Evolutionary conservation across 805 yeast species (phyloP).

Genomic region (Saccharomyces eubayanus): DNA sequence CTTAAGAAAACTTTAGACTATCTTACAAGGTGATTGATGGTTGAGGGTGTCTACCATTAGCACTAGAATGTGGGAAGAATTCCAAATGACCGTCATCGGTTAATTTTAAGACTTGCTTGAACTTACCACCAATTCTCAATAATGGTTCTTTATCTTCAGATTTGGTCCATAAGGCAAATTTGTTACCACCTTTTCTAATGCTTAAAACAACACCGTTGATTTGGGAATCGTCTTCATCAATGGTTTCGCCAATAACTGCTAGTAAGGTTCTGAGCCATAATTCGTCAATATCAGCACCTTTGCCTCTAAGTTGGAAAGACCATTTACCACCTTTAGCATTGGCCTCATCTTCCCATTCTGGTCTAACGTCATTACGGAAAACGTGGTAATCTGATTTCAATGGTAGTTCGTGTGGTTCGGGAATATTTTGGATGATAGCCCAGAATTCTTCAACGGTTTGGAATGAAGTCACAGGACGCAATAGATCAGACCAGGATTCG

Average conservation of each 20-base stretch:
- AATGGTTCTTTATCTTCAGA: slow-evolving; percentile 58
- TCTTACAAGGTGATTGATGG: slow-evolving; percentile 30
- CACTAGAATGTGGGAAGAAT: slow-evolving; percentile 40
- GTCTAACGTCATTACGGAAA: slow-evolving; percentile 87
- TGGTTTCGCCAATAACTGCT: slow-evolving; percentile 90
- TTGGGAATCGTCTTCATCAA: slow-evolving; percentile 74
- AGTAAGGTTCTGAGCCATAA: slow-evolving; percentile 86
- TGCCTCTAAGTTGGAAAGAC: slow-evolving; percentile 68
- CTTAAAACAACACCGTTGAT: slow-evolving; percentile 92
- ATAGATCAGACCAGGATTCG: slow-evolving; percentile 86
- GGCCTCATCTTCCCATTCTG: slow-evolving; percentile 95
- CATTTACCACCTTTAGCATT: slow-evolving; percentile 93
- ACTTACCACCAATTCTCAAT: slow-evolving; percentile 72
- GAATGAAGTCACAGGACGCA: slow-evolving; percentile 88
- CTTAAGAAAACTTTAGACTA: slow-evolving; percentile 5
- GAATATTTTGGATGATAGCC: slow-evolving; percentile 93
- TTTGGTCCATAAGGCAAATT: slow-evolving; percentile 90
- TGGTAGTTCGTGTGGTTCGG: slow-evolving; percentile 86
- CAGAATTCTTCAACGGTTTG: slow-evolving; percentile 97
- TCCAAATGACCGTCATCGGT: slow-evolving; percentile 69
- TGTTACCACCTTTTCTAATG: slow-evolving; percentile 72
- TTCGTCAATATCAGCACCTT: slow-evolving; percentile 63
- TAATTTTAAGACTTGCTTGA: slow-evolving; percentile 77
- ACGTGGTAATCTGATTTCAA: slow-evolving; percentile 88
- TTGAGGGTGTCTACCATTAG: slow-evolving; percentile 28